A percentile compares a stretch with the other conserved stretches of the same genome.
phyloP scores from a whole-genome alignment of 192 early-diverging fungal genomes.

The Phlyctochytrium bullatum region DNA sequence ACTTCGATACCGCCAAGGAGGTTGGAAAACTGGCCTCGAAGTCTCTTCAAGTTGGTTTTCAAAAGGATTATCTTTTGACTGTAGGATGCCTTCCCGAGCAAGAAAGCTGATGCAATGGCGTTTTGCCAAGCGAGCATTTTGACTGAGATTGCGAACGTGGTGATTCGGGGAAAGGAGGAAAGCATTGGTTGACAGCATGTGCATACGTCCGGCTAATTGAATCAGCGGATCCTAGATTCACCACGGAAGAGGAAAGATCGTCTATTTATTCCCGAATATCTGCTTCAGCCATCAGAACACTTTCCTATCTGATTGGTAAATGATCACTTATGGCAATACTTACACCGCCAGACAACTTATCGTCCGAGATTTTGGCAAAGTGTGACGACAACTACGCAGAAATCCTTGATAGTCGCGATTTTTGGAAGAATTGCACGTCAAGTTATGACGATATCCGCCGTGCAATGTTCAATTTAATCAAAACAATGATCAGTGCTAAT shows the following conservation, averaged over 20 bases:
- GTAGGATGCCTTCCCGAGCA: slow-evolving; percentile 80
- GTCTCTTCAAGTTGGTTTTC: slow-evolving; percentile 62
- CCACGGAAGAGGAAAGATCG: slow-evolving; percentile 70
- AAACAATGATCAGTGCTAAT: slow-evolving; percentile 18
- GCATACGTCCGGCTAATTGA: neutral
- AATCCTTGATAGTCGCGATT: slow-evolving; percentile 44
- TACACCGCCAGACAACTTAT: too few species aligned
- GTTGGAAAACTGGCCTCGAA: slow-evolving; percentile 60
- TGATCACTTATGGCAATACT: too few species aligned
- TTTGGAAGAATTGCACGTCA: slow-evolving; percentile 55
- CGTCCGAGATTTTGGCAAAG: too few species aligned
- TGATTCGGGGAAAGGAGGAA: slow-evolving; percentile 66
- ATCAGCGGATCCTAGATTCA: slow-evolving; percentile 69
- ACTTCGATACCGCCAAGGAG: slow-evolving; percentile 82
- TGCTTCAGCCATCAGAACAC: neutral
- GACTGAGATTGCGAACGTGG: slow-evolving; percentile 64
- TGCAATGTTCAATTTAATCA: slow-evolving; percentile 60
- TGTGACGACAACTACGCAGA: slow-evolving; percentile 22
- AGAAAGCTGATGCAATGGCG: slow-evolving; percentile 68
- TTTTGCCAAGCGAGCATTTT: slow-evolving; percentile 78
- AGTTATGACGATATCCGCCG: slow-evolving; percentile 52
- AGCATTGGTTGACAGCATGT: neutral
- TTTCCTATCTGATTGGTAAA: too few species aligned
- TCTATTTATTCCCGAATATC: neutral
- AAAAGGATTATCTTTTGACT: too few species aligned